Evolutionary conservation across 2,329 filamentous ascomycete genomes (phyloP).

Genomic region (Fusarium cicatricum): DNA sequence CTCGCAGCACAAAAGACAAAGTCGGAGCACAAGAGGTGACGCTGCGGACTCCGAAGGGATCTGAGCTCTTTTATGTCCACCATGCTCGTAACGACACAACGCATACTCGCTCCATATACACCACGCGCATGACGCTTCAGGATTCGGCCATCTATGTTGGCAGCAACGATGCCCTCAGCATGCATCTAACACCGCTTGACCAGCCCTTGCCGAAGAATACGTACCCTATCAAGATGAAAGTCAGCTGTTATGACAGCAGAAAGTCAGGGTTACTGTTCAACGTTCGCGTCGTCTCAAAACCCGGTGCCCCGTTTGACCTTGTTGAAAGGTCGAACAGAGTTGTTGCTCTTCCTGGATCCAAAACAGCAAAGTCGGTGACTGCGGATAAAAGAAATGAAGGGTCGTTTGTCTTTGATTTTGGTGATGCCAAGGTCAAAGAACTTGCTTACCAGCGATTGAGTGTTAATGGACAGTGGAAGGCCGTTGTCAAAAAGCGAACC

Average conservation of each 20-base stretch:
- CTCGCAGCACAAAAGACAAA: conserved; percentile 17
- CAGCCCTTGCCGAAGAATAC: conserved; percentile 44
- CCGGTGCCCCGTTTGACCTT: conserved; percentile 23
- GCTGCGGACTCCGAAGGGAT: conserved; percentile 37
- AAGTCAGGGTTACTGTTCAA: not conserved
- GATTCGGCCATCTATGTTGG: conserved; percentile 36
- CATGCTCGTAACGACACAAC: conserved; percentile 46
- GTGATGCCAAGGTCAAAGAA: not conserved
- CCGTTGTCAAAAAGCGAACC: conserved; percentile 1
- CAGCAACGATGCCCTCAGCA: conserved; percentile 42
- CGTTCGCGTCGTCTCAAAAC: conserved; percentile 19
- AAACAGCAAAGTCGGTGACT: not conserved
- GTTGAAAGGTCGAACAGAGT: conserved; percentile 27
- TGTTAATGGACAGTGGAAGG: conserved; percentile 25
- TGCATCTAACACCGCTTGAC: conserved; percentile 44
- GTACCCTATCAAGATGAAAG: conserved; percentile 41
- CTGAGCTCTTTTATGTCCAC: conserved; percentile 48
- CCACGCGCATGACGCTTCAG: conserved; percentile 45
- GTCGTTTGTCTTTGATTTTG: conserved; percentile 13
- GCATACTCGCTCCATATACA: conserved; percentile 42
- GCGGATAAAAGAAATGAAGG: not conserved
- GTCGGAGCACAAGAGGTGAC: conserved; percentile 47
- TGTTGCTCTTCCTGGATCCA: conserved; percentile 8
- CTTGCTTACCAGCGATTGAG: conserved; percentile 25
- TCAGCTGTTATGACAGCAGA: conserved; percentile 2